Base-by-base conservation (phyloP, 441 rosid genomes). In the Manihot esculenta region DNA sequence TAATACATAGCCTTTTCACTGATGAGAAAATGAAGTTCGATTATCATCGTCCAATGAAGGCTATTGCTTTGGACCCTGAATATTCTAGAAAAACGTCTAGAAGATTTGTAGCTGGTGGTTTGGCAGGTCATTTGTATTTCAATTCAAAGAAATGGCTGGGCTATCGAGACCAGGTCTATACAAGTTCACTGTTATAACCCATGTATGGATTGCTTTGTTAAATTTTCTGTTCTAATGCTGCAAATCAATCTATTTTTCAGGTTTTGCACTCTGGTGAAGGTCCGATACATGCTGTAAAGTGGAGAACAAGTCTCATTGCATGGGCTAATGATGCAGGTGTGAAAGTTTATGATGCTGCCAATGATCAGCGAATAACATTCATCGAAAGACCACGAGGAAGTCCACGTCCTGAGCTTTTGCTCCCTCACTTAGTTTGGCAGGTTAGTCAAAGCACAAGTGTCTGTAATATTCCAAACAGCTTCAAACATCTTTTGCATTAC, bases 271-370 rank as follows among this genome's bases (percentile, higher is more conserved):
- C 92, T 62, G 98, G 97, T 75, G 98, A 96, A 88, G 97, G 99
- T 75, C 98, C 99, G 48, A 84, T 93, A 75, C 99, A 93, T 82
- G 85, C 92, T 41, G 88, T 93, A 70, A 90, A 86, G 82, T 93
- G 99, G 99, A 90, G 97, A 77, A 77, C 85, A 49, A 91, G 84
- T 84, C 97, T 96, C 72, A 84, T 96, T 69, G 99, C 99, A 61
- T 96, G 97, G 97, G 98, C 97, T 79, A 96, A 91, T 86, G 99
- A 96, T 85, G 82, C 85, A 41, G 99, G 99, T n/a, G 92, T 96
- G 45, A 96, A 96, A 74, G 96, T 96, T 78, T 96, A 91, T 80
- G 98, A 96, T 85, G 87, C 94, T 72, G 87, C 91, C 68, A 89
- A 88, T 77, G 92, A 89, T 84, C 93, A 87, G 79, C 94, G 97